Base-by-base conservation (phyloP, 164 flowering plant species). In the Annona squamosa region DNA sequence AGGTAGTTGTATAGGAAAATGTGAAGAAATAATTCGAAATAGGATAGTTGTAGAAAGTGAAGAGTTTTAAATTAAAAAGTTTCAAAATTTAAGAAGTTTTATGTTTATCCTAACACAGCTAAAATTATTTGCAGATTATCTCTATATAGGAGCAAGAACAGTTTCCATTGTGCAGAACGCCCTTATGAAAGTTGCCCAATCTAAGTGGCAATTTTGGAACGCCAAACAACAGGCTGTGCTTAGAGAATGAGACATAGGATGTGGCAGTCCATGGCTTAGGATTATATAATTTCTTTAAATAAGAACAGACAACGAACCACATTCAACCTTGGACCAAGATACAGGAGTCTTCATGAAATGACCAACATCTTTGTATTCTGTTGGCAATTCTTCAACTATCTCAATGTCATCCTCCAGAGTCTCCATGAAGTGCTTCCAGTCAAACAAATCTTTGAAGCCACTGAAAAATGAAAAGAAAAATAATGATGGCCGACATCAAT, bases 361-460 rank as follows among this genome's bases (percentile, higher is more conserved):
- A 72, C 88, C 94, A 71, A 83, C 67, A 57, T 65, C 87, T 52
- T 90, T 86, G 86, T 80, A 87, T 63, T 74, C 86, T 62, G 86
- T 78, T 43, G 98, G 99, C 73, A 96, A 79, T 68, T 74, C 73
- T 84, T 93, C 97, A 72, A 96, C 91, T 69, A 93, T 84, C 75
- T 88, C 93, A 74, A 96, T 67, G 68, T 90, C 98, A 77, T 87
- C 90, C 80, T 92, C 84, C 66, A 96, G 85, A 9, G 89, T 85
- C 72, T 92, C 89, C n/a, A 96, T 92, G 81, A 96, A 96, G 83
- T 93, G 89, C 61, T 82, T 75, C 99, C 99, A 96, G 68, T 93
- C 88, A 82, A 96, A 96, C 63, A 96, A 83, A 84, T 96, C 98
- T 80, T 96, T 96, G 76, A 96, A 96, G 77, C 95, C 99, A 86